These are phyloP conservation scores for Penicillium sp. DNA, from an alignment of 2,329 filamentous ascomycete genomes.

Conservation along the genomic window DNA sequence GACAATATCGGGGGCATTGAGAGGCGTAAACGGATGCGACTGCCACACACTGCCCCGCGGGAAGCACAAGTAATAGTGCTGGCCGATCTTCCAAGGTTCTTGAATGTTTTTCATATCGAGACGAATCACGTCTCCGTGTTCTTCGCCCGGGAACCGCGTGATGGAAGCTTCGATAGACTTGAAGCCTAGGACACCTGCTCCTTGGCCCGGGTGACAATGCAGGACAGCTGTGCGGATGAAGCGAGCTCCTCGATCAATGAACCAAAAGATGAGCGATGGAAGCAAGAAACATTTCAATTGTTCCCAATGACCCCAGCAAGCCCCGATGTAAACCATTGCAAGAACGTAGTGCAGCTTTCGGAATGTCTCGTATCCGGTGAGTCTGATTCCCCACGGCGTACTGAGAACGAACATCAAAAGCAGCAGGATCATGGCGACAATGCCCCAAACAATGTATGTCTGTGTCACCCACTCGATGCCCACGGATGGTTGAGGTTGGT, in stretches of 20 bases:
- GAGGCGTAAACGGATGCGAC: conserved; percentile 69
- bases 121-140: conserved; percentile 64
- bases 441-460: conserved; percentile 71
- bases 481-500: conserved; percentile 69
- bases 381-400: conserved; percentile 60
- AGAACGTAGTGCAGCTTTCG: conserved; percentile 72
- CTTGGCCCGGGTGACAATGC: conserved; percentile 45
- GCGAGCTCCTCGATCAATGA: conserved; percentile 63
- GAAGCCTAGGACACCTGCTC: conserved; percentile 33
- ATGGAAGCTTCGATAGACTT: conserved; percentile 44
- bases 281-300: conserved; percentile 69
- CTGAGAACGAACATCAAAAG: conserved; percentile 64
- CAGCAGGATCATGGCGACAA: conserved; percentile 68
- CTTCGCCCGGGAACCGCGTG: conserved; percentile 56
- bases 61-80: conserved; percentile 74
- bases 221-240: conserved; percentile 61
- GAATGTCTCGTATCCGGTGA: conserved; percentile 77
- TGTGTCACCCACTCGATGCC: conserved; percentile 62
- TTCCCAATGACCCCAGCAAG: conserved; percentile 74
- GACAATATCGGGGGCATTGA: conserved; percentile 54
- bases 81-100: conserved; percentile 64
- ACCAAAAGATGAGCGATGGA: conserved; percentile 65
- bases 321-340: conserved; percentile 73
- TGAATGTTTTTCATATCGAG: conserved; percentile 67
- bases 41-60: conserved; percentile 69